Evolutionary conservation across 495 filamentous ascomycete species (phyloP).

Genomic region (Penicillium steckii): DNA sequence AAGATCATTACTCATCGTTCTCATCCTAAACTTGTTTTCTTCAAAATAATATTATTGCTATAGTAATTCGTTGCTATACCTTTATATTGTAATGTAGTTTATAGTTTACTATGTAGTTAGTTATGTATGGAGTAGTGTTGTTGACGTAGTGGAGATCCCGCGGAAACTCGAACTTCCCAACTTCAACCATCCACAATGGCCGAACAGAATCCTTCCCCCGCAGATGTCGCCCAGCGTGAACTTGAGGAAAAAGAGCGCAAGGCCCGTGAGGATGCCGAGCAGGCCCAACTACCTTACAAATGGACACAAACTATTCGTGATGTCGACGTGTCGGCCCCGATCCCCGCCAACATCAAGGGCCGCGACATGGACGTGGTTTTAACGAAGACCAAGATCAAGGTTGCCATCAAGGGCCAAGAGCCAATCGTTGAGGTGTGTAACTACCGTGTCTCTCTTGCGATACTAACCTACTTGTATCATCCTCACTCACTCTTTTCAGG

Average conservation of each 20-base stretch:
- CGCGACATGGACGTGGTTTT: constrained; percentile 81
- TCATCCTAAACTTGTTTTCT: no score
- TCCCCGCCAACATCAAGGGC: constrained; percentile 80
- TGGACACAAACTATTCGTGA: constrained; percentile 97
- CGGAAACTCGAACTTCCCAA: not conserved
- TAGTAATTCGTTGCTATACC: no score
- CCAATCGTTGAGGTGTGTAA: constrained; percentile 79
- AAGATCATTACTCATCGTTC: no score
- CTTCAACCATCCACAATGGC: constrained; percentile 14
- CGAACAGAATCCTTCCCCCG: constrained; percentile 47
- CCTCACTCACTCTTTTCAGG: constrained; percentile 48
- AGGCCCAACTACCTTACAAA: constrained; percentile 91
- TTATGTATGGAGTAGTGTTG: not conserved
- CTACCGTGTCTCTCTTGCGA: no score
- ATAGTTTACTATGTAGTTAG: not conserved
- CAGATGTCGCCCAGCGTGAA: constrained; percentile 51
- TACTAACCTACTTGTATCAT: not conserved
- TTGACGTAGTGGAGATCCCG: not conserved
- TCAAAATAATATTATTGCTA: no score
- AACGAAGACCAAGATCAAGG: constrained; percentile 73
- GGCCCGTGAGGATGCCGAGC: constrained; percentile 79
- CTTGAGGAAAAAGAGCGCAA: constrained; percentile 64
- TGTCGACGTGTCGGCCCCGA: constrained; percentile 73
- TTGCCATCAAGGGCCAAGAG: constrained; percentile 84
- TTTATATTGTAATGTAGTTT: not conserved